Conservation (phyloP, 192 early-diverging fungal genomes). For the Diversispora eburnea region DNA sequence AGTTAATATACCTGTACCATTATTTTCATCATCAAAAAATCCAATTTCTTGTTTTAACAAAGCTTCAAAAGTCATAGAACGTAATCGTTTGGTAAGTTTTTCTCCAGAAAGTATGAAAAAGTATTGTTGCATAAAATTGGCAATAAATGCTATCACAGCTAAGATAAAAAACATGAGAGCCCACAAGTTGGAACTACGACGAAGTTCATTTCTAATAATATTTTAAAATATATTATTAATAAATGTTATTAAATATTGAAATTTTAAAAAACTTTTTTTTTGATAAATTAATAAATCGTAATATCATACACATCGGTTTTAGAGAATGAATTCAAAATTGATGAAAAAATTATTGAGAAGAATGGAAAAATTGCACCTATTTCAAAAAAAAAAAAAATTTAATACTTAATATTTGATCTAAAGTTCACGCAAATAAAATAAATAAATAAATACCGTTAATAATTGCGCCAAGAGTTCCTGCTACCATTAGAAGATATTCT, state of each 20-base stretch:
- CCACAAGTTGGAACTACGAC: conserved; percentile 31
- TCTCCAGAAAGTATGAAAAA: conserved; percentile 55
- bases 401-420: too few species aligned
- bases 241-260: conserved; percentile 51
- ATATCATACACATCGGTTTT: conserved; percentile 3
- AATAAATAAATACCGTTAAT: too few species aligned
- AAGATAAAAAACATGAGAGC: conserved; percentile 36
- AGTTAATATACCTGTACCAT: conserved; percentile 77
- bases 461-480: too few species aligned
- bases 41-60: conserved; percentile 82
- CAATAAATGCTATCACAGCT: conserved; percentile 32
- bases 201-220: conserved; percentile 23
- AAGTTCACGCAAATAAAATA: too few species aligned
- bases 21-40: conserved; percentile 78
- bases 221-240: conserved; percentile 30
- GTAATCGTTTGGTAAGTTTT: conserved; percentile 51
- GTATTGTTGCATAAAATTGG: conserved; percentile 31
- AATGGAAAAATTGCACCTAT: too few species aligned
- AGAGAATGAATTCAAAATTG: background rate
- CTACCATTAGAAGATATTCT: too few species aligned
- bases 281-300: conserved; percentile 37
- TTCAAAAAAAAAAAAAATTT: too few species aligned
- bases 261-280: conserved; percentile 30
- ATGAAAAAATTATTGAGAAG: too few species aligned
- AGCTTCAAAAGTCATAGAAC: conserved; percentile 62